Percentiles rank a stretch among this genome's conserved stretches.
Evolutionary conservation across 495 filamentous ascomycete genomes (phyloP).

Genomic region (Melanomma pulvis-pyrius): DNA sequence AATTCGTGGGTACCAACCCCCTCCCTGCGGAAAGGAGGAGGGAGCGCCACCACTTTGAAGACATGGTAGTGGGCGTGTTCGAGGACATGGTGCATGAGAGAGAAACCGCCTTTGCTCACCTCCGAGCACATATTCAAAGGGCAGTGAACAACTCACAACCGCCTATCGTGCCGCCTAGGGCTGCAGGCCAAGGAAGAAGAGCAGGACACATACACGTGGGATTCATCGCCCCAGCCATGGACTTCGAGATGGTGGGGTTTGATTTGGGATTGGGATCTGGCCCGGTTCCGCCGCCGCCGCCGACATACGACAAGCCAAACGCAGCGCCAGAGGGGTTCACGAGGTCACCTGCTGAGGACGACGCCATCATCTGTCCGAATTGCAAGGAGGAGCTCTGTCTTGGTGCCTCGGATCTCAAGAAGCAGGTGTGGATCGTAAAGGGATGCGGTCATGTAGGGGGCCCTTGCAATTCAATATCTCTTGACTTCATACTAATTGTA

Average conservation of each 20-base stretch:
- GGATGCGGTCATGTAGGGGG: slow-evolving; percentile 77
- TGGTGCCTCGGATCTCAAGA: slow-evolving; percentile 58
- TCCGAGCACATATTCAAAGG: not conserved
- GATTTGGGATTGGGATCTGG: slow-evolving; percentile 34
- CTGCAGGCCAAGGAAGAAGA: not conserved
- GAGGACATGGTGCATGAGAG: slow-evolving; percentile 12
- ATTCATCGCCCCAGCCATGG: slow-evolving; percentile 23
- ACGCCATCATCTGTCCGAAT: slow-evolving; percentile 70
- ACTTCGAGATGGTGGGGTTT: slow-evolving; percentile 36
- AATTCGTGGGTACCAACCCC: slow-evolving; percentile 8
- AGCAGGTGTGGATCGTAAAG: slow-evolving; percentile 73
- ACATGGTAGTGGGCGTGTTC: not conserved
- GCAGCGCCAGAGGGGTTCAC: slow-evolving; percentile 65
- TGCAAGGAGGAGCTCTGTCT: slow-evolving; percentile 71
- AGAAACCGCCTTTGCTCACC: not conserved
- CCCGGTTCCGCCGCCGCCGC: slow-evolving; percentile 21
- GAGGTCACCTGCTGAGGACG: slow-evolving; percentile 61
- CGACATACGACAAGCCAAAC: slow-evolving; percentile 61
- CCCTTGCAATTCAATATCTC: not conserved
- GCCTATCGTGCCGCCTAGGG: slow-evolving; percentile 2
- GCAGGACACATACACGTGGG: slow-evolving; percentile 14
- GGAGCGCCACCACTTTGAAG: not conserved
- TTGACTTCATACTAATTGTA: not conserved
- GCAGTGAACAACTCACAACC: not conserved
- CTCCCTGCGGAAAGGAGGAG: slow-evolving; percentile 9